Evolutionary conservation across 1,284 basidiomycete genomes (phyloP), one percentile per base, ranked within the genome.

Genomic region (Trametes sp.): DNA sequence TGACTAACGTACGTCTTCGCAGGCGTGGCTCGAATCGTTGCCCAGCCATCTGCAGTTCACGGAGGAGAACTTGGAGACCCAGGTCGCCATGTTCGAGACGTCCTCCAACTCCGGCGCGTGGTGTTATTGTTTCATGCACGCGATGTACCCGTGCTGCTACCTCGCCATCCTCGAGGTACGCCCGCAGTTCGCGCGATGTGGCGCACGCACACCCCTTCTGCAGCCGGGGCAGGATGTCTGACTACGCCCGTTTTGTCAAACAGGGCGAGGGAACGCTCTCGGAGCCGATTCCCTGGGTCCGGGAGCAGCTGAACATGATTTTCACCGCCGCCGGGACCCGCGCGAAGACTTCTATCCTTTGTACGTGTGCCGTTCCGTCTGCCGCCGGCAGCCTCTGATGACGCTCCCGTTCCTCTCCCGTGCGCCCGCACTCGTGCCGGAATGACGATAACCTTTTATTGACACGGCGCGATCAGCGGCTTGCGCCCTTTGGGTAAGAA

Each of bases 61-160:
- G 35, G 84, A 87, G 55, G 84, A 88, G 67, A 90, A 82, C 70
- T 73, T 92, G 21, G 79, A 82, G 67, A 83, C 86, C n/a, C 90
- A 93, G 67, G 77, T 86, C 66, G 83, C 84, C 10, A 90, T 92
- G 83, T 88, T 92, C 69, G 89, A 91, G 71, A 92, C 90, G 11
- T 84, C 84, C 67, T 88, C 88, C 4, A 92, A 90, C 67, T 84
- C 82, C 21, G 87, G 89, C 52, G 89, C 90, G 11, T 93, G 91
- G 92, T 88, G 86, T 68, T 93, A 84, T 75, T 89, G 84, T 66
- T 81, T 82, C 71, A 88, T 92, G 80, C 91, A 93, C 72, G 80
- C 86, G 38, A 77, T 88, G 65, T 84, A 92, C 68, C 86, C 88
- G 41, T 87, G 87, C 59, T 85, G 84, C 67, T 78, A 82, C 33